phyloP scores from a whole-genome alignment of 805 yeast genomes.

The Suhomyces pyralidae region DNA sequence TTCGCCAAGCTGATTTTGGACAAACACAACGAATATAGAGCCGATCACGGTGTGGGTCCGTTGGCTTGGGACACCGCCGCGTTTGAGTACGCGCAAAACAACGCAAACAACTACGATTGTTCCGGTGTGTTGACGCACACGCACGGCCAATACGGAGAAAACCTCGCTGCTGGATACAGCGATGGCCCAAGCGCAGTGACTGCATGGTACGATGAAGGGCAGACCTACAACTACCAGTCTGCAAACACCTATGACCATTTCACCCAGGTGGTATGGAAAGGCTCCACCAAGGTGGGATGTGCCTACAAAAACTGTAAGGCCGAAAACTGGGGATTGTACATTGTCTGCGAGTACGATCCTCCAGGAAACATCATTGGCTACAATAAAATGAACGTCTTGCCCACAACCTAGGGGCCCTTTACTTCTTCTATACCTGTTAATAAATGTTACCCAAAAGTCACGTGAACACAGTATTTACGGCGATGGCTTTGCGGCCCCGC shows the following conservation, averaged over 20 bases:
- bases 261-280: constrained; percentile 32
- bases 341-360: constrained; percentile 34
- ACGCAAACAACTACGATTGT: constrained; percentile 36
- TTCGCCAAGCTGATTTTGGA: constrained; percentile 31
- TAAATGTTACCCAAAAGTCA: background rate
- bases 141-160: constrained; percentile 37
- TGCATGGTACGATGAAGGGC: constrained; percentile 38
- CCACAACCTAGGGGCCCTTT: background rate
- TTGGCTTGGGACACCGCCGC: constrained; percentile 32
- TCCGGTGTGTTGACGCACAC: constrained; percentile 37
- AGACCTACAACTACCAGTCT: constrained; percentile 21
- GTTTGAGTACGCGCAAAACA: constrained; percentile 31
- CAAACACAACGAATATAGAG: constrained; percentile 33
- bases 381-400: constrained; percentile 25
- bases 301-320: constrained; percentile 32
- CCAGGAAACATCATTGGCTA: constrained; percentile 35
- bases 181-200: constrained; percentile 27
- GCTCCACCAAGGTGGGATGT: constrained; percentile 27
- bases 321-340: constrained; percentile 30
- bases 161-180: constrained; percentile 35
- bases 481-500: background rate
- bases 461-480: background rate
- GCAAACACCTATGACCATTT: constrained; percentile 29
- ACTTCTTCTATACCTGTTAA: constrained; percentile 1
- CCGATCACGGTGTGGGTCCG: constrained; percentile 25